Evolutionary conservation across 2,329 filamentous ascomycete genomes (phyloP).

Genomic region (Chaetoscypha palmicola): DNA sequence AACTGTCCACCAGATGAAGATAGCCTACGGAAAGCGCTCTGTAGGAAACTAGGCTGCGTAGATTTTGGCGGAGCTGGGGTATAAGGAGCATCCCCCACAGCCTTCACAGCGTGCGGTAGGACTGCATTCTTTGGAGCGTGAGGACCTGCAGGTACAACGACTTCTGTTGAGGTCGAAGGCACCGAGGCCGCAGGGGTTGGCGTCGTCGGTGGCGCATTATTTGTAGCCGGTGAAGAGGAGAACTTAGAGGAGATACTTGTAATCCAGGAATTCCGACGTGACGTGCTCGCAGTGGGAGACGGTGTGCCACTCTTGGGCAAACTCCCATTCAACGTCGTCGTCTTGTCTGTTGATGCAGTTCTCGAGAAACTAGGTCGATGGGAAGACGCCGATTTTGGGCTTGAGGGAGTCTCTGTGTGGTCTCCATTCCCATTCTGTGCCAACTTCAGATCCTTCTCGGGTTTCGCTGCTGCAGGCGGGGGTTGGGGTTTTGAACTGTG

Average conservation of each 20-base stretch:
- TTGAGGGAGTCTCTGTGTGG: slow-evolving; percentile 7
- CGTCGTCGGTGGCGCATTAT: slow-evolving; percentile 24
- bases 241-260: slow-evolving; percentile 91
- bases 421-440: slow-evolving; percentile 19
- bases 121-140: slow-evolving; percentile 50
- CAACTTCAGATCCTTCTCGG: slow-evolving; percentile 11
- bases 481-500: slow-evolving; percentile 12
- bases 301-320: slow-evolving; percentile 18
- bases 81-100: slow-evolving; percentile 59
- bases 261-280: slow-evolving; percentile 75
- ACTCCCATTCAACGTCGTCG: slow-evolving; percentile 20
- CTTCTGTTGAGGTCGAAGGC: slow-evolving; percentile 25
- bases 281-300: slow-evolving; percentile 16
- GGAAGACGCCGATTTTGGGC: slow-evolving; percentile 20
- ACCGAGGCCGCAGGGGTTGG: slow-evolving; percentile 24
- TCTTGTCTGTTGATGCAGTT: slow-evolving; percentile 24
- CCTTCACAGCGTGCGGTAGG: slow-evolving; percentile 48
- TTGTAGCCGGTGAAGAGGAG: slow-evolving; percentile 48
- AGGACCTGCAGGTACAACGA: slow-evolving; percentile 30
- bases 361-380: slow-evolving; percentile 22
- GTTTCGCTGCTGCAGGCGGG: slow-evolving; percentile 7
- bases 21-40: slow-evolving; percentile 71
- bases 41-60: slow-evolving; percentile 65
- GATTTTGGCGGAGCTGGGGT: slow-evolving; percentile 67
- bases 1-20: slow-evolving; percentile 56